A percentile compares a stretch with the other conserved stretches of the same genome.
Evolutionary conservation across 805 yeast genomes (phyloP).

Genomic region (Starmerella geochares): DNA sequence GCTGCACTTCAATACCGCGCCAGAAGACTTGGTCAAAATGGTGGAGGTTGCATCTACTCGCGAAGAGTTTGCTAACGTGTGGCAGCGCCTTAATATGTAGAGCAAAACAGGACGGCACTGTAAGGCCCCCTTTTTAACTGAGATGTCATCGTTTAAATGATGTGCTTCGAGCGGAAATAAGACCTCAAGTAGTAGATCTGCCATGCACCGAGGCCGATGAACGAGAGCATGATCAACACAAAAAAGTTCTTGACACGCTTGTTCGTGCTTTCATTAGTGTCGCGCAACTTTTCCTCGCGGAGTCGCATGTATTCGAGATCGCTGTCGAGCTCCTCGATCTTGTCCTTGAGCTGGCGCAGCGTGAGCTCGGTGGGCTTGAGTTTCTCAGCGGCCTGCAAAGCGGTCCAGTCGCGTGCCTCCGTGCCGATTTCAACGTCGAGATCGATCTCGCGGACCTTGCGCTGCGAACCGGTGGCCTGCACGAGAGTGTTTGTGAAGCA

Average conservation of each 20-base stretch:
- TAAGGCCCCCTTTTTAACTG: too few relatives aligned
- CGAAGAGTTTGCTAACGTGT: constrained; percentile 26
- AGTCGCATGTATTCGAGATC: constrained; percentile 74
- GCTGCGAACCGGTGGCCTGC: constrained; percentile 29
- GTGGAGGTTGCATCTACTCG: constrained; percentile 24
- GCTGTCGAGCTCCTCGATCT: constrained; percentile 66
- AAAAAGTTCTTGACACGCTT: constrained; percentile 85
- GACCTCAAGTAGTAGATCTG: constrained; percentile 85
- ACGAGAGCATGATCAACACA: constrained; percentile 51
- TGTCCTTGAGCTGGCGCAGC: constrained; percentile 73
- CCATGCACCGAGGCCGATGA: constrained; percentile 79
- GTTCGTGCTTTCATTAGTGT: constrained; percentile 94
- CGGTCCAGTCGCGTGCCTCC: constrained; percentile 96
- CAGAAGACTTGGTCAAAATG: constrained; percentile 31
- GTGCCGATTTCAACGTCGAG: constrained; percentile 92
- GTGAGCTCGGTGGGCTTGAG: constrained; percentile 88
- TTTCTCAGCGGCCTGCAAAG: constrained; percentile 82
- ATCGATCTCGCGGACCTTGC: constrained; percentile 61
- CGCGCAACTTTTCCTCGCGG: constrained; percentile 88
- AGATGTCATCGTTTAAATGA: constrained; percentile 29
- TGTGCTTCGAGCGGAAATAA: constrained; percentile 54
- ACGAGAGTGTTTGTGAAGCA: constrained; percentile 65
- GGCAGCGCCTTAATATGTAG: constrained; percentile 21
- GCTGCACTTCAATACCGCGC: constrained; percentile 27
- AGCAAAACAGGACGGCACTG: background rate